Conservation (phyloP, 2,329 filamentous ascomycete genomes). For the Blastomyces silverae region DNA sequence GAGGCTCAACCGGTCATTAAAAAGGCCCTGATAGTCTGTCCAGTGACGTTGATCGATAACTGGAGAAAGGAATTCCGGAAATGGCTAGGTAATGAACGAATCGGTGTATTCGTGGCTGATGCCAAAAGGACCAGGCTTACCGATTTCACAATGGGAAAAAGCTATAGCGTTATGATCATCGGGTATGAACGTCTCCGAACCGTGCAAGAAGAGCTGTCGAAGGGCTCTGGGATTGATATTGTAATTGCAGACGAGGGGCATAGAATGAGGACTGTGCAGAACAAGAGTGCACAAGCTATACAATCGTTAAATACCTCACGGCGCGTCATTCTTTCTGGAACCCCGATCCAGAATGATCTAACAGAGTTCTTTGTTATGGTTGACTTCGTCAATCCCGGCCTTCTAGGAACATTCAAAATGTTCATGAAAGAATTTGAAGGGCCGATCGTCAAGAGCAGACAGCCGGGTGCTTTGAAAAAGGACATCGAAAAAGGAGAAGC, state of each 20-base stretch:
- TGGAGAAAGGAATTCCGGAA: slow-evolving; percentile 68
- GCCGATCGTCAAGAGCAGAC: slow-evolving; percentile 57
- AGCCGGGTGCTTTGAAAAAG: slow-evolving; percentile 55
- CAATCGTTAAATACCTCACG: slow-evolving; percentile 56
- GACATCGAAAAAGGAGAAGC: slow-evolving; percentile 60
- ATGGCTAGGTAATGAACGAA: slow-evolving; percentile 64
- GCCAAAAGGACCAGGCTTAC: slow-evolving; percentile 55
- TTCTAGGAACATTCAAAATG: slow-evolving; percentile 55
- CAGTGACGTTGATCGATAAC: slow-evolving; percentile 64
- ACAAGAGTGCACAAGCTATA: slow-evolving; percentile 61
- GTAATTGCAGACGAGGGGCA: slow-evolving; percentile 65
- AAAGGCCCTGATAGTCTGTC: slow-evolving; percentile 66
- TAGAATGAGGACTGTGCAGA: slow-evolving; percentile 60
- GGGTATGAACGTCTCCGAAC: slow-evolving; percentile 64
- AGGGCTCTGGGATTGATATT: slow-evolving; percentile 59
- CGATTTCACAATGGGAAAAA: slow-evolving; percentile 62
- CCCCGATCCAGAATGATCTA: slow-evolving; percentile 62
- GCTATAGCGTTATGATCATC: slow-evolving; percentile 65
- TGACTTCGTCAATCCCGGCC: slow-evolving; percentile 61
- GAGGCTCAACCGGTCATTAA: slow-evolving; percentile 55
- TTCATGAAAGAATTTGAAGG: slow-evolving; percentile 60
- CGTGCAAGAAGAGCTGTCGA: slow-evolving; percentile 59
- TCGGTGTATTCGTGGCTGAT: slow-evolving; percentile 62
- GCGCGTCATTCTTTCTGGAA: slow-evolving; percentile 59
- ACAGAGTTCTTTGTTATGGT: slow-evolving; percentile 62